phyloP scores from a whole-genome alignment of 2,329 filamentous ascomycete species.

The Cucurbitaria berberidis region DNA sequence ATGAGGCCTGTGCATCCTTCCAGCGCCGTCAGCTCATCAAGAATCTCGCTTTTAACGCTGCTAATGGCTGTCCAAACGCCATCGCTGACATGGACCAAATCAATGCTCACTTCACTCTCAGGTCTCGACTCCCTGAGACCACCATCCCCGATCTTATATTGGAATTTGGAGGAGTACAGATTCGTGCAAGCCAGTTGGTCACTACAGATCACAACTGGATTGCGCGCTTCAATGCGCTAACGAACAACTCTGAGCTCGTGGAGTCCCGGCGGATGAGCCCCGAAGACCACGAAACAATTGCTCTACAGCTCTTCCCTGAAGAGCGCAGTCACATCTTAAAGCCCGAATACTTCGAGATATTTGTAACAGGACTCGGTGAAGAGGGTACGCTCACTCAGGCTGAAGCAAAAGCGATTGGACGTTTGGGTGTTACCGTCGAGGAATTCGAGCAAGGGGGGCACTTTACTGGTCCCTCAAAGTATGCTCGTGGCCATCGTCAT shows the following conservation, averaged over 20 bases:
- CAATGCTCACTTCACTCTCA: conserved; percentile 3
- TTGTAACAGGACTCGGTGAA: conserved; percentile 7
- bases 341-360: conserved; percentile 14
- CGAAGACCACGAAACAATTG: conserved; percentile 15
- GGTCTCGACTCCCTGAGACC: background rate
- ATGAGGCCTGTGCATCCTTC: conserved; percentile 3
- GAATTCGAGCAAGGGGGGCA: conserved; percentile 8
- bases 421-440: conserved; percentile 1
- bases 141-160: conserved; percentile 4
- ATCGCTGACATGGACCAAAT: conserved; percentile 6
- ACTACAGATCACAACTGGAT: conserved; percentile 13
- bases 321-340: conserved; percentile 4
- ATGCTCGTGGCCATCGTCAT: background rate
- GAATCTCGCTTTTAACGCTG: conserved; percentile 4
- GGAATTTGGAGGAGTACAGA: conserved; percentile 1
- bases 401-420: background rate
- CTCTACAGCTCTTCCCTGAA: conserved; percentile 11
- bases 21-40: conserved; percentile 5
- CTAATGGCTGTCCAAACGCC: conserved; percentile 7
- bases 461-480: background rate
- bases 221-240: conserved; percentile 9
- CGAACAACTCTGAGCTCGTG: conserved; percentile 2
- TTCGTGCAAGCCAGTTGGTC: conserved; percentile 4
- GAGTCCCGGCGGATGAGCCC: conserved; percentile 3
- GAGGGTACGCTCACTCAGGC: conserved; percentile 10